Conservation (phyloP, 176 grass and related monocot species). For the Eleusine indica region DNA sequence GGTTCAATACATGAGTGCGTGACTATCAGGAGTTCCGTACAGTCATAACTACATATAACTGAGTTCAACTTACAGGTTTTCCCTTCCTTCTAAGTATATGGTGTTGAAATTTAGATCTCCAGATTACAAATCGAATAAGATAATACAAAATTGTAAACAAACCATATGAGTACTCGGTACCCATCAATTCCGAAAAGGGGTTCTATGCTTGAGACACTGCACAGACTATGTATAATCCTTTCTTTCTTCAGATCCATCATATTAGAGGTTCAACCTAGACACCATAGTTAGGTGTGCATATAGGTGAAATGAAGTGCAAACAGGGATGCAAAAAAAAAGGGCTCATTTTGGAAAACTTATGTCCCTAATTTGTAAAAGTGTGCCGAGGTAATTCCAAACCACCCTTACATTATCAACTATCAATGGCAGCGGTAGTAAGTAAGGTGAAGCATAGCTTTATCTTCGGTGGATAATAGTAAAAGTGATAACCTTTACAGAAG, state of each 20-base stretch:
- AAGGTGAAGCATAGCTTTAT: neutral
- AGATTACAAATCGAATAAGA: neutral
- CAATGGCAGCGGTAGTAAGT: neutral
- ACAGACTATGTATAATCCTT: neutral
- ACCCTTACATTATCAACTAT: neutral
- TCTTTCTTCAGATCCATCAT: neutral
- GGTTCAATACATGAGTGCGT: neutral
- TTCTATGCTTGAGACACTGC: neutral
- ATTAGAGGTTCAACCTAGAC: neutral
- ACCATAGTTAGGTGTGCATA: neutral
- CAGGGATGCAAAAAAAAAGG: neutral
- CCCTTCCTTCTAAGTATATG: neutral
- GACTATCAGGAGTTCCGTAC: neutral
- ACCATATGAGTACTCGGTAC: neutral
- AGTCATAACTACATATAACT: neutral
- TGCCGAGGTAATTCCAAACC: neutral
- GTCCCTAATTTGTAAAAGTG: neutral
- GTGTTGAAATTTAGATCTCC: neutral
- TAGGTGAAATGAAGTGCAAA: neutral
- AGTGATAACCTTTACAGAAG: neutral
- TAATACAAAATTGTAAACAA: neutral
- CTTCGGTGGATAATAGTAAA: neutral
- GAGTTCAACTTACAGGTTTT: neutral
- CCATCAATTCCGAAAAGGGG: neutral
- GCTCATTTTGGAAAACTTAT: neutral